Evolutionary conservation across 169 alveolate genomes (phyloP).

Genomic region (Babesia ovata): DNA sequence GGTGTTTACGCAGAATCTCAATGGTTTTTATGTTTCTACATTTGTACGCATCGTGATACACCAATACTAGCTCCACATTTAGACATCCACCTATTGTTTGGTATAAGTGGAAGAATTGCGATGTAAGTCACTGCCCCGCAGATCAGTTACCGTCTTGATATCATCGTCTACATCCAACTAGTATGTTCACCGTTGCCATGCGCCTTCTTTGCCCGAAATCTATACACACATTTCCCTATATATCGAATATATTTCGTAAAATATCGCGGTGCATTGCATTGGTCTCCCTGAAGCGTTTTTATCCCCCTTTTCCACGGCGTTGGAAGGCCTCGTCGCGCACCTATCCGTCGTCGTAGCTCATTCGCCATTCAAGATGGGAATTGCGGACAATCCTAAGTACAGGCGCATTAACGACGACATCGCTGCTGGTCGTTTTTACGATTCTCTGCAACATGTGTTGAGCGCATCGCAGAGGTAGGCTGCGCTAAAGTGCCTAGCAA

Average conservation of each 20-base stretch:
- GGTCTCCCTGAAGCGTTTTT: too few species aligned
- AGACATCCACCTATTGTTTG: too few species aligned
- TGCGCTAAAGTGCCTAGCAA: neutral
- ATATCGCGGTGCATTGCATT: too few species aligned
- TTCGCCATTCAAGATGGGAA: slow-evolving; percentile 32
- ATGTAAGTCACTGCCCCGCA: too few species aligned
- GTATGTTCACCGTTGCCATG: neutral
- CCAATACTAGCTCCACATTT: too few species aligned
- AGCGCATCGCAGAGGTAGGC: slow-evolving; percentile 52
- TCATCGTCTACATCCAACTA: neutral
- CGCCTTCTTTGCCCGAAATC: neutral
- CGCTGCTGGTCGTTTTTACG: slow-evolving; percentile 60
- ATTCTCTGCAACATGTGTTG: slow-evolving; percentile 67
- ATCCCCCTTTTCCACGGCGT: neutral
- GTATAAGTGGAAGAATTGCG: too few species aligned
- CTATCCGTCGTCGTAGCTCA: neutral
- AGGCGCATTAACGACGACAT: slow-evolving; percentile 55
- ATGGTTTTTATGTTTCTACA: neutral
- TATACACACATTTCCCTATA: neutral
- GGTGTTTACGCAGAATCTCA: neutral
- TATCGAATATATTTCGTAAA: too few species aligned
- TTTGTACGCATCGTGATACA: neutral
- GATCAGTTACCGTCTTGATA: too few species aligned
- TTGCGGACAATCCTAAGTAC: slow-evolving; percentile 24
- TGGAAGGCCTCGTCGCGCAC: neutral